Conservation (phyloP, 805 yeast species). For the Ogataea dorogensis region DNA sequence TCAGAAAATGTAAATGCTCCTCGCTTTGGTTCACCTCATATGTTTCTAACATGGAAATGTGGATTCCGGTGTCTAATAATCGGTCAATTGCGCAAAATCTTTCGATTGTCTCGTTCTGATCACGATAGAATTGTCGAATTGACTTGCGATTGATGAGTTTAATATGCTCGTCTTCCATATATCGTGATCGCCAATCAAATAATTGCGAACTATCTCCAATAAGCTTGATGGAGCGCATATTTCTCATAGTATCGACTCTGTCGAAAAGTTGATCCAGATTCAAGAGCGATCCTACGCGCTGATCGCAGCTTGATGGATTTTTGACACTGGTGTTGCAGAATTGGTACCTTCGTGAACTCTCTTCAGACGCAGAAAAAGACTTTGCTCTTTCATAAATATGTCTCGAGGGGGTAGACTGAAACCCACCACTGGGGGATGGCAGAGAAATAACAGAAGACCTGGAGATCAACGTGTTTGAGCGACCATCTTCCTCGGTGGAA, state of each 20-base stretch:
- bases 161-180: constrained; percentile 26
- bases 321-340: constrained; percentile 18
- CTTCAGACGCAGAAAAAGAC: constrained; percentile 14
- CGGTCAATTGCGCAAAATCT: constrained; percentile 59
- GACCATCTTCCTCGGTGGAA: constrained; percentile 5
- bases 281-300: constrained; percentile 26
- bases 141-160: constrained; percentile 26
- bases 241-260: constrained; percentile 35
- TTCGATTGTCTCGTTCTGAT: constrained; percentile 60
- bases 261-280: constrained; percentile 19
- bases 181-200: constrained; percentile 39
- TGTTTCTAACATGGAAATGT: constrained; percentile 58
- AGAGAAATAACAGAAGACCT: constrained; percentile 14
- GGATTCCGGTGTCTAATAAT: constrained; percentile 69
- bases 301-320: constrained; percentile 21
- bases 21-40: constrained; percentile 44
- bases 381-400: constrained; percentile 3
- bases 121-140: constrained; percentile 46
- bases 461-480: constrained; percentile 2
- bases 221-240: constrained; percentile 45
- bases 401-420: background rate
- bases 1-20: constrained; percentile 4
- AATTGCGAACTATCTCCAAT: constrained; percentile 43
- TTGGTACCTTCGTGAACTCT: background rate
- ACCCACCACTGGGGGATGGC: constrained; percentile 20